phyloP scores from a whole-genome alignment of 805 yeast genomes.

The Sugiyamaella smithiae region DNA sequence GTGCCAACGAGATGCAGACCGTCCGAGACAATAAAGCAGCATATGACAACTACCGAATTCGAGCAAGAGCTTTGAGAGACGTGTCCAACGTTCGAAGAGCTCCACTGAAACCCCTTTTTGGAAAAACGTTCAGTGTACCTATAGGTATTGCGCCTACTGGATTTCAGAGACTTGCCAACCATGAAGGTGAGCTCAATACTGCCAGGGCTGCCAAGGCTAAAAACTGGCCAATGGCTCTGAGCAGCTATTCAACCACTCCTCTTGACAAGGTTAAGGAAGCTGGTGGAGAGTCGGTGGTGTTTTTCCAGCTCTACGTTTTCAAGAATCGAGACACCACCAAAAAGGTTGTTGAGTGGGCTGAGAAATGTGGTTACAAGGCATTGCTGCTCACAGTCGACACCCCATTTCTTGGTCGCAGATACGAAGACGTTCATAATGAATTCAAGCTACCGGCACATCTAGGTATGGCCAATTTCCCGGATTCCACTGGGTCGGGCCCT shows the following conservation, averaged over 20 bases:
- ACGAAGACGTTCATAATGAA: conserved; percentile 40
- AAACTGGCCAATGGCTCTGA: conserved; percentile 33
- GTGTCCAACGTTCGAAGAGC: conserved; percentile 28
- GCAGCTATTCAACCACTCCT: conserved; percentile 28
- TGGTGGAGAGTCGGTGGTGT: conserved; percentile 27
- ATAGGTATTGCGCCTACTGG: conserved; percentile 39
- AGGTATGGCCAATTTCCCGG: conserved; percentile 29
- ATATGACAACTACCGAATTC: conserved; percentile 28
- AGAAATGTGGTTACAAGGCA: conserved; percentile 39
- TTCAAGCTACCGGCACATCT: conserved; percentile 32
- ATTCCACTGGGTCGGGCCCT: conserved; percentile 18
- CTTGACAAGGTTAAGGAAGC: conserved; percentile 29
- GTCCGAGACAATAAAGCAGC: conserved; percentile 30
- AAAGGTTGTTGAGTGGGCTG: conserved; percentile 27
- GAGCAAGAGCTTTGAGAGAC: conserved; percentile 32
- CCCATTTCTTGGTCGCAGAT: conserved; percentile 52
- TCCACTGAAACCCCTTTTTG: conserved; percentile 27
- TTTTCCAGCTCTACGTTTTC: conserved; percentile 34
- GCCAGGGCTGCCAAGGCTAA: conserved; percentile 32
- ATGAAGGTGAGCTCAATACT: conserved; percentile 35
- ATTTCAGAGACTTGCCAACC: conserved; percentile 32
- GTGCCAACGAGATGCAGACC: conserved; percentile 32
- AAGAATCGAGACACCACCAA: conserved; percentile 30
- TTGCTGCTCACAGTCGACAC: conserved; percentile 58
- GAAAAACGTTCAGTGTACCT: conserved; percentile 29